These are phyloP conservation scores for Aspergillus felis DNA, from an alignment of 2,329 filamentous ascomycete species.

Conservation along the genomic window DNA sequence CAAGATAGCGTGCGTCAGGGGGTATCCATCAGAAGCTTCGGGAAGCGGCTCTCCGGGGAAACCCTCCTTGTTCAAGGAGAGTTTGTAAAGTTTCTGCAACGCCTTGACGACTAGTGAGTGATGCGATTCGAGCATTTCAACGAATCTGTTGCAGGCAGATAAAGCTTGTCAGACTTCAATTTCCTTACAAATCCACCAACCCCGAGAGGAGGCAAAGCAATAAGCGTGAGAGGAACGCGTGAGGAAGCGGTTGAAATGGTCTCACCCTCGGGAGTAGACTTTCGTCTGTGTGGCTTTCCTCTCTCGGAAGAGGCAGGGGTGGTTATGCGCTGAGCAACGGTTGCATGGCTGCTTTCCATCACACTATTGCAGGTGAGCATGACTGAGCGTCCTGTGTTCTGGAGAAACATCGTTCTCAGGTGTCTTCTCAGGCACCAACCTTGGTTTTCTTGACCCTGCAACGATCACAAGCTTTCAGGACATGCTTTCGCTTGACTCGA, in stretches of 20 bases:
- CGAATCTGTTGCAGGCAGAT: slow-evolving; percentile 29
- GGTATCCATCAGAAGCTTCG: slow-evolving; percentile 38
- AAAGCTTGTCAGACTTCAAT: neutral
- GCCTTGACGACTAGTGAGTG: slow-evolving; percentile 42
- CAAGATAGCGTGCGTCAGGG: slow-evolving; percentile 41
- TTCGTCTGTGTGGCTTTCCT: slow-evolving; percentile 43
- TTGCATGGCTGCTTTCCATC: slow-evolving; percentile 45
- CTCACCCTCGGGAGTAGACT: slow-evolving; percentile 42
- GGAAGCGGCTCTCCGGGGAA: slow-evolving; percentile 41
- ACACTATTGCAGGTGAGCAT: slow-evolving; percentile 29
- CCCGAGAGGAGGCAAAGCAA: neutral
- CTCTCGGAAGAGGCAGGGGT: slow-evolving; percentile 43
- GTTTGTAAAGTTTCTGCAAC: slow-evolving; percentile 39
- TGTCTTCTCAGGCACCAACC: slow-evolving; percentile 21
- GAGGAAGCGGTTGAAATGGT: neutral
- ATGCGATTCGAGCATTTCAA: slow-evolving; percentile 44
- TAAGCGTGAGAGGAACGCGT: neutral
- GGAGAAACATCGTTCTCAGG: neutral
- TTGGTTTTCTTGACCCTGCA: slow-evolving; percentile 46
- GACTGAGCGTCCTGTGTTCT: neutral
- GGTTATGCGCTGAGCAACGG: slow-evolving; percentile 42
- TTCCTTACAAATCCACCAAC: neutral
- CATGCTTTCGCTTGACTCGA: slow-evolving; percentile 43
- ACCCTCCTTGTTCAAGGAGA: slow-evolving; percentile 40
- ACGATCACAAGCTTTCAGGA: slow-evolving; percentile 44